Percentiles rank a stretch among this genome's conserved stretches.
Conservation (phyloP, 2,329 filamentous ascomycete genomes). For the Sporothrix schenckii region DNA sequence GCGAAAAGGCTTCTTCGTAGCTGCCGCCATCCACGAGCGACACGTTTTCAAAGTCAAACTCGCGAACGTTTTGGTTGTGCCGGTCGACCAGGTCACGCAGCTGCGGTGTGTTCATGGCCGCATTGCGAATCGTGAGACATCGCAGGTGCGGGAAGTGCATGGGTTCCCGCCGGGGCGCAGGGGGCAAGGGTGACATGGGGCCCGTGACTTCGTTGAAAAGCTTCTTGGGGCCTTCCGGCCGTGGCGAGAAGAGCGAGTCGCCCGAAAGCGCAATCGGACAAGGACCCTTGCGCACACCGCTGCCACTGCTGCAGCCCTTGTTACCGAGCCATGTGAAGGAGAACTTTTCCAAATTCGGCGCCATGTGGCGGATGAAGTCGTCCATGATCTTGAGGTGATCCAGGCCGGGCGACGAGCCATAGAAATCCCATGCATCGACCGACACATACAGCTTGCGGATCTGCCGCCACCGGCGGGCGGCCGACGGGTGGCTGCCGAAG, state of each 20-base stretch:
- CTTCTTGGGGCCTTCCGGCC: conserved; percentile 57
- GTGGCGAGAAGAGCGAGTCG: conserved; percentile 69
- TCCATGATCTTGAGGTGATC: conserved; percentile 79
- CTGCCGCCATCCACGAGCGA: conserved; percentile 67
- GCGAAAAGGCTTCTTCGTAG: conserved; percentile 82
- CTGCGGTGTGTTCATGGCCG: conserved; percentile 70
- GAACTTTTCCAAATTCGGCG: conserved; percentile 67
- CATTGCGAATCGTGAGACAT: conserved; percentile 72
- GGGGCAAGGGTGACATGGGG: conserved; percentile 65
- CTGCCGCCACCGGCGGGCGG: conserved; percentile 73
- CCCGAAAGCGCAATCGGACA: conserved; percentile 70
- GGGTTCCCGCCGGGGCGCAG: conserved; percentile 53
- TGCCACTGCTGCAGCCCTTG: conserved; percentile 12
- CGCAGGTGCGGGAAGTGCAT: conserved; percentile 69
- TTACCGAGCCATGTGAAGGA: conserved; percentile 74
- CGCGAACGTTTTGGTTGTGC: conserved; percentile 69
- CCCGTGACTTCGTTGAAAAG: conserved; percentile 67
- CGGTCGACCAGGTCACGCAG: conserved; percentile 68
- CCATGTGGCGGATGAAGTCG: conserved; percentile 74
- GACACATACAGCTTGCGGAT: conserved; percentile 73
- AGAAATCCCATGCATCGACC: conserved; percentile 71
- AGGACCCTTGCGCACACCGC: conserved; percentile 59
- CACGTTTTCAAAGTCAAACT: conserved; percentile 81
- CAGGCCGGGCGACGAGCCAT: conserved; percentile 59
- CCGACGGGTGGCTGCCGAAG: conserved; percentile 73